phyloP scores from a whole-genome alignment of 2,329 filamentous ascomycete species.

The Pestalotiopsis fici region DNA sequence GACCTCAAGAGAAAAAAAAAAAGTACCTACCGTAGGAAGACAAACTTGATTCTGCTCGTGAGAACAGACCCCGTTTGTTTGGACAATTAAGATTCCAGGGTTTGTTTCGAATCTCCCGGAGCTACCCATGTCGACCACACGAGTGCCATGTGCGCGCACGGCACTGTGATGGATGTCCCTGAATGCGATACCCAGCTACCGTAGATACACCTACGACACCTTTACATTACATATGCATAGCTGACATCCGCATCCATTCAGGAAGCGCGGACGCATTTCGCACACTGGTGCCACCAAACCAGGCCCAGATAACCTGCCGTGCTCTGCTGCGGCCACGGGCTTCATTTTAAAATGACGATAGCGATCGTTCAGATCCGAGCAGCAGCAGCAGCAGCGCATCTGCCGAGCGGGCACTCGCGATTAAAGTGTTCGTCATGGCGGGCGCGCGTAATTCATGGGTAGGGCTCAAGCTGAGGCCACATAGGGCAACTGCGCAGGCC shows the following conservation, averaged over 20 bases:
- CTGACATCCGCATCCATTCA: neutral
- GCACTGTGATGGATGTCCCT: neutral
- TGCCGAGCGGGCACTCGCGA: neutral
- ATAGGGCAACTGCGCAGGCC: neutral
- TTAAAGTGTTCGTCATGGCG: neutral
- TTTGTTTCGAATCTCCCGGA: constrained; percentile 8
- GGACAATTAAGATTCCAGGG: constrained; percentile 6
- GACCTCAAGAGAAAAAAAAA: neutral
- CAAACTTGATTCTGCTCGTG: constrained; percentile 6
- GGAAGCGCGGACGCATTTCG: neutral
- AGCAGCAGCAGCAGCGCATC: neutral
- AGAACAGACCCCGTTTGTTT: constrained; percentile 8
- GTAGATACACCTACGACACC: neutral
- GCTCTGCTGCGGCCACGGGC: neutral
- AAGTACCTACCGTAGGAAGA: neutral
- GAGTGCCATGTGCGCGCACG: constrained; percentile 7
- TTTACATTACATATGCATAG: neutral
- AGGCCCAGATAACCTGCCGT: too few species aligned
- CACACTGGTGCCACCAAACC: neutral
- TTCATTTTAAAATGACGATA: neutral
- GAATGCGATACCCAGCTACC: neutral
- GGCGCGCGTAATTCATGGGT: neutral
- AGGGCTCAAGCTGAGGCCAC: constrained; percentile 6
- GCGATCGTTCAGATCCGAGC: neutral
- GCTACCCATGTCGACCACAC: constrained; percentile 7